Percentiles rank a stretch among this genome's conserved stretches.
These are phyloP conservation scores for Knufia petricola DNA, from an alignment of 2,329 filamentous ascomycete species.

Conservation along the genomic window DNA sequence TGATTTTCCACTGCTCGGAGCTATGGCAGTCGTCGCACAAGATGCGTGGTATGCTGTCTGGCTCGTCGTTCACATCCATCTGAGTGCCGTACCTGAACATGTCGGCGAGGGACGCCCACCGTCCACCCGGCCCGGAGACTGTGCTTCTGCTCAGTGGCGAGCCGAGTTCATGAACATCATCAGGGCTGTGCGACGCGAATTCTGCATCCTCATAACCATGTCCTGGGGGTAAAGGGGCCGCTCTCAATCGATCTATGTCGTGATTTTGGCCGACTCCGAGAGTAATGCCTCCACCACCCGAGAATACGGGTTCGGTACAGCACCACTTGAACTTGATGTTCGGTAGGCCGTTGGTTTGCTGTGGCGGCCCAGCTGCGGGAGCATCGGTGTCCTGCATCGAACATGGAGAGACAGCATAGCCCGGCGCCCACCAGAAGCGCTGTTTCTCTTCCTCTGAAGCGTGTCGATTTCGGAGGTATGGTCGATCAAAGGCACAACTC, in stretches of 20 bases:
- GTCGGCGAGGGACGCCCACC: constrained; percentile 33
- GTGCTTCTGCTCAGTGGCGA: constrained; percentile 1
- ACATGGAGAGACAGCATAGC: constrained; percentile 46
- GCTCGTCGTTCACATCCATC: constrained; percentile 7
- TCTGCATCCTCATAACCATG: constrained; percentile 49
- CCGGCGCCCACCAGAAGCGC: constrained; percentile 51
- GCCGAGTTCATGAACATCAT: constrained; percentile 1
- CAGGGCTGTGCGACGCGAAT: constrained; percentile 36
- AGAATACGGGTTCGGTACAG: constrained; percentile 51
- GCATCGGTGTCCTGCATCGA: constrained; percentile 45
- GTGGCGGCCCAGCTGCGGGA: constrained; percentile 16
- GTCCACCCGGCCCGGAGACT: constrained; percentile 16
- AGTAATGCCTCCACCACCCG: constrained; percentile 50
- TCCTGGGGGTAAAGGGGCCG: constrained; percentile 46
- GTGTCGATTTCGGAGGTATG: constrained; percentile 35
- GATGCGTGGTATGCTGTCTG: constrained; percentile 36
- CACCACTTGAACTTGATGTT: constrained; percentile 51
- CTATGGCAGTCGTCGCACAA: constrained; percentile 50
- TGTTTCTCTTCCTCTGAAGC: constrained; percentile 23
- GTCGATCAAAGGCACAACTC: constrained; percentile 49
- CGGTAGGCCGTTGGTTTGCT: constrained; percentile 33
- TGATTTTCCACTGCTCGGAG: constrained; percentile 50
- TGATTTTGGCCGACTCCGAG: constrained; percentile 41
- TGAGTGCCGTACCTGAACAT: constrained; percentile 25
- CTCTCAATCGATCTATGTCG: constrained; percentile 47